phyloP scores from a whole-genome alignment of 345 rosid species.

The Populus pruinosa region DNA sequence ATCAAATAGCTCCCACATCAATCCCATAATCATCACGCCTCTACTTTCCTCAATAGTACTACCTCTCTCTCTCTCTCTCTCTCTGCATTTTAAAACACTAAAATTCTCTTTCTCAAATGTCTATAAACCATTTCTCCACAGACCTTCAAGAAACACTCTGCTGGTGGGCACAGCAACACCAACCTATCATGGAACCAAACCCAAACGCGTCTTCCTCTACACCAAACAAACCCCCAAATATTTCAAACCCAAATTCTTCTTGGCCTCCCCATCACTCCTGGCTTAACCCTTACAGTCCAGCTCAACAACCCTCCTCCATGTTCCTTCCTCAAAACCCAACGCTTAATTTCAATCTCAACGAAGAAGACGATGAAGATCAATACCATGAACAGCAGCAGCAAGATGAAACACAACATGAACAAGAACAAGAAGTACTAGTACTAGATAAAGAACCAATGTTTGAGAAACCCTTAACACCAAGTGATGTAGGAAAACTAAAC shows the following conservation, averaged over 20 bases:
- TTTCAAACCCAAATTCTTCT: not conserved
- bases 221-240: not conserved
- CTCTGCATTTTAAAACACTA: not conserved
- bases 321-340: conserved; percentile 11
- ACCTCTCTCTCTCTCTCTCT: conserved; percentile 12
- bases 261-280: not conserved
- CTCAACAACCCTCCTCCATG: not conserved
- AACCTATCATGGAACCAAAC: conserved; percentile 16
- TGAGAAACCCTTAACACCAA: conserved; percentile 80
- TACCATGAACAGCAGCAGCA: conserved; percentile 3
- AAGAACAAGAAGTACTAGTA: not conserved
- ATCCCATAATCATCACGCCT: conserved; percentile 19
- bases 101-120: conserved; percentile 26
- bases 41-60: not conserved
- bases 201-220: conserved; percentile 1
- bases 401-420: not conserved
- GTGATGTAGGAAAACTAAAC: conserved; percentile 90
- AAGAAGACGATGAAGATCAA: conserved; percentile 5
- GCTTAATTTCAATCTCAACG: conserved; percentile 27
- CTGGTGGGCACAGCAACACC: conserved; percentile 38
- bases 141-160: conserved; percentile 35
- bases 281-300: not conserved
- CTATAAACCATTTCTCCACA: conserved; percentile 45
- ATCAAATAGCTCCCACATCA: conserved; percentile 22
- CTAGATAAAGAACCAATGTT: conserved; percentile 39